phyloP scores from a whole-genome alignment of 352 stramenopile species.

The Globisporangium nodosum region DNA sequence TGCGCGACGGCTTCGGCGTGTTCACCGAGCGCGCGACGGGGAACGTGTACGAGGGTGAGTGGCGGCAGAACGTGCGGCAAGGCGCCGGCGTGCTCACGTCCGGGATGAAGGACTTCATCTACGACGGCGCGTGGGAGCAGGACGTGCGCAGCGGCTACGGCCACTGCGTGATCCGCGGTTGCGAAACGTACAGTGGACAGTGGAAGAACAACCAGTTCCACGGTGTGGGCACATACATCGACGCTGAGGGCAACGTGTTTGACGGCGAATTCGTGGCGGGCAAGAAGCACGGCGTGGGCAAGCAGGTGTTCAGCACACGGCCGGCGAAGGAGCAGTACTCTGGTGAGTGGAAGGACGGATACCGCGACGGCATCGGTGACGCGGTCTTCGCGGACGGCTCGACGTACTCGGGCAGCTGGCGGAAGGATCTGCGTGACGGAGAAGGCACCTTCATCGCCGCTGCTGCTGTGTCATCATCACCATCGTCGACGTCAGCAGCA shows the following conservation, averaged over 20 bases:
- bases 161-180: slow-evolving; percentile 69
- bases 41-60: slow-evolving; percentile 72
- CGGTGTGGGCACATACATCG: slow-evolving; percentile 70
- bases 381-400: slow-evolving; percentile 46
- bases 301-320: slow-evolving; percentile 20
- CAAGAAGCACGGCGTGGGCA: slow-evolving; percentile 74
- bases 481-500: neutral
- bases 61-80: slow-evolving; percentile 48
- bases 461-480: neutral
- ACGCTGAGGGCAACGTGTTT: slow-evolving; percentile 76
- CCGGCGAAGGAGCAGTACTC: slow-evolving; percentile 42
- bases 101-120: slow-evolving; percentile 75
- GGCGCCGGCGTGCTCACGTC: slow-evolving; percentile 64
- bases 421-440: slow-evolving; percentile 41
- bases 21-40: slow-evolving; percentile 58
- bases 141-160: slow-evolving; percentile 60
- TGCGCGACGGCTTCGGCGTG: slow-evolving; percentile 49
- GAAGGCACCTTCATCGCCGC: slow-evolving; percentile 47
- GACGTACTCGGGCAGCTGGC: slow-evolving; percentile 57
- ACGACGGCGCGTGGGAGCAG: slow-evolving; percentile 64
- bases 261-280: slow-evolving; percentile 74
- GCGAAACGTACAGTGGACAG: slow-evolving; percentile 69
- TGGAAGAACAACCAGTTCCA: slow-evolving; percentile 78
- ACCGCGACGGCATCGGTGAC: slow-evolving; percentile 51
- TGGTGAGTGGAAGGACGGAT: slow-evolving; percentile 54